Evolutionary conservation across 768 basidiomycete species (phyloP), one percentile per base, ranked within the genome.

Genomic region (Pleurotus citrinopileatus): DNA sequence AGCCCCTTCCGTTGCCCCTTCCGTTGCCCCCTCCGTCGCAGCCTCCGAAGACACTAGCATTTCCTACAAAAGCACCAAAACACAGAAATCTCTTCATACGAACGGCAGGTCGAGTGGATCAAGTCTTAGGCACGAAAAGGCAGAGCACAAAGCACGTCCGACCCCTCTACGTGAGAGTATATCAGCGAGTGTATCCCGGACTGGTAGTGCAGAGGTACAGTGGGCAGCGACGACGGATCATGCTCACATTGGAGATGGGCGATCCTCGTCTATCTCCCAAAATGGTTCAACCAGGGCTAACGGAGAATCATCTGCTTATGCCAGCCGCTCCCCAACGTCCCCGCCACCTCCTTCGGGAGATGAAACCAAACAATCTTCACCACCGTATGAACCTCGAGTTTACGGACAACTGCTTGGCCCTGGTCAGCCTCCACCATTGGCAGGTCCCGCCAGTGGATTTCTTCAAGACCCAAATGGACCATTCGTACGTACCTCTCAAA

Each of bases 361-460:
- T 15, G 50, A 57, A 36, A 47, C 55, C 19, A 44, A 58, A 3
- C 56, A 57, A 4, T 54, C 60, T 1, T 59, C 63, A 12, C 59
- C 59, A 7, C 59, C 59, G 38, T 57, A 60, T 54, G 48, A 52
- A 34, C 48, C 54, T 52, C 62, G 37, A 28, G 56, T 20, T 45
- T 61, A 25, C 23, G 34, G 22, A 7, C 37, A 42, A 13, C 38
- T 50, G 15, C 48, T 36, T 7, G 48, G 48, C 19, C 48, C 48
- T 10, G 48, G 48, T 12, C 48, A 51, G 34, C 45, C 34, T 42
- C 38, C 38, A 25, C 37, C 46, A 42, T 40, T 53, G 37, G 32
- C 76, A 12, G 80, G 78, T 5, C 77, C 81, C 25, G 75, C 77
- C 1, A 81, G 78, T 51, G 79, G 73, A 2, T 78, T 78, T 53